Conservation (phyloP, 257 asterid species). For the Capsicum baccatum region DNA sequence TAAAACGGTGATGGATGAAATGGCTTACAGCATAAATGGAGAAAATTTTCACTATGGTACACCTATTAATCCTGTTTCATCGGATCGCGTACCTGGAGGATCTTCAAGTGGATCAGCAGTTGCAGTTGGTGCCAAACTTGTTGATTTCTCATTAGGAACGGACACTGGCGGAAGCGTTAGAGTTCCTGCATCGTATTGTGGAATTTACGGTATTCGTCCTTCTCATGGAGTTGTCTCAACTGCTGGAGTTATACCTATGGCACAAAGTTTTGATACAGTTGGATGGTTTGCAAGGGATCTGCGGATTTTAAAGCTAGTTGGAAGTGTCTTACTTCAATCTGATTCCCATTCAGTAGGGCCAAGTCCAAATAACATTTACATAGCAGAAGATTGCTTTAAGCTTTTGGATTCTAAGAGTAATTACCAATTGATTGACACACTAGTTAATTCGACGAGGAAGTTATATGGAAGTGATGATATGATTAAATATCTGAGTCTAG, state of each 20-base stretch:
- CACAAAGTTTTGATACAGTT: slow-evolving; percentile 90
- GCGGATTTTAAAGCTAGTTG: slow-evolving; percentile 66
- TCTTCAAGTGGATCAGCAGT: slow-evolving; percentile 98
- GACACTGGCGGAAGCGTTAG: slow-evolving; percentile 96
- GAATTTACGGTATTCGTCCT: slow-evolving; percentile 85
- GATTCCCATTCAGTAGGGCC: slow-evolving; percentile 32
- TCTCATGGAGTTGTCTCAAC: slow-evolving; percentile 82
- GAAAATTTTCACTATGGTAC: slow-evolving; percentile 88
- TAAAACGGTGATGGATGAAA: slow-evolving; percentile 92
- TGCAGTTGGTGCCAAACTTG: slow-evolving; percentile 74
- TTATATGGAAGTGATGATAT: slow-evolving; percentile 67
- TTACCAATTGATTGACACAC: slow-evolving; percentile 40
- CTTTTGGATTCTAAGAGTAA: slow-evolving; percentile 53
- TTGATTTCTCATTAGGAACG: slow-evolving; percentile 90
- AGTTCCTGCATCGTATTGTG: slow-evolving; percentile 92
- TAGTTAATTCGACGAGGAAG: slow-evolving; percentile 51
- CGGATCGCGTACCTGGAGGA: slow-evolving; percentile 93
- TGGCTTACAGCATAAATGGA: slow-evolving; percentile 97
- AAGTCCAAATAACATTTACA: slow-evolving; percentile 46
- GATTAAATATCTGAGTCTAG: slow-evolving; percentile 54
- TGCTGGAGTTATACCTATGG: slow-evolving; percentile 77
- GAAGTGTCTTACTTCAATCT: slow-evolving; percentile 57
- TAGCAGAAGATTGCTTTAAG: slow-evolving; percentile 89
- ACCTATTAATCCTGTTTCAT: slow-evolving; percentile 78
- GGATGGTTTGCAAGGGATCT: slow-evolving; percentile 97